These are phyloP conservation scores for Blattamonas nauphoetae DNA, from an alignment of 78 protist species.

Conservation along the genomic window DNA sequence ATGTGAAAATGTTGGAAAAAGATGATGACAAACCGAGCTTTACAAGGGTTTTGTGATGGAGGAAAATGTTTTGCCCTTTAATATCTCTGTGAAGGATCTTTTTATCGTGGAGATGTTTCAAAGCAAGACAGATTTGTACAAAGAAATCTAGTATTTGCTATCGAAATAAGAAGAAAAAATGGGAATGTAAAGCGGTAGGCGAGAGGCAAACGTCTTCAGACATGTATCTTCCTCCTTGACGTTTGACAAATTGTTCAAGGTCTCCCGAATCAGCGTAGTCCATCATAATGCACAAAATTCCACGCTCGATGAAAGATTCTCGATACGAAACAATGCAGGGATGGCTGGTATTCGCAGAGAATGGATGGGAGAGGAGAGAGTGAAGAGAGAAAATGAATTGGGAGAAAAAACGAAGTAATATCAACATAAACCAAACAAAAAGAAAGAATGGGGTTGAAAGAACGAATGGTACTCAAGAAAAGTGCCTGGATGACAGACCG, in stretches of 20 bases:
- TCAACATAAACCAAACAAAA: no score
- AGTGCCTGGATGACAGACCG: no score
- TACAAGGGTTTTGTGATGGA: not conserved
- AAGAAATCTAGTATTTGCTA: not conserved
- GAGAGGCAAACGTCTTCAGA: not conserved
- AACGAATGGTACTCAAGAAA: no score
- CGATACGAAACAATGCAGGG: not conserved
- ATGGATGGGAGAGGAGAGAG: not conserved
- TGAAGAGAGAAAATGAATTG: no score
- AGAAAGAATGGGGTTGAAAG: no score
- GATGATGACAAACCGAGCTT: constrained; percentile 11
- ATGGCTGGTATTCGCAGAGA: not conserved
- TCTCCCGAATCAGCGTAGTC: not conserved
- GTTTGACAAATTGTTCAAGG: not conserved
- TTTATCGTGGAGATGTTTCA: not conserved
- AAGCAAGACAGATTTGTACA: not conserved
- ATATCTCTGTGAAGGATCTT: constrained; percentile 30
- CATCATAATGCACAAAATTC: not conserved
- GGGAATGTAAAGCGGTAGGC: not conserved
- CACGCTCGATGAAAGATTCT: not conserved
- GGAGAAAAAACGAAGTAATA: no score
- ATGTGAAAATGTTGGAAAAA: not conserved
- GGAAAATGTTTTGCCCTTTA: constrained; percentile 31
- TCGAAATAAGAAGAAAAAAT: not conserved
- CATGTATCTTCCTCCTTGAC: not conserved